phyloP scores from a whole-genome alignment of 352 stramenopile genomes.

The Phytophthora cactorum region DNA sequence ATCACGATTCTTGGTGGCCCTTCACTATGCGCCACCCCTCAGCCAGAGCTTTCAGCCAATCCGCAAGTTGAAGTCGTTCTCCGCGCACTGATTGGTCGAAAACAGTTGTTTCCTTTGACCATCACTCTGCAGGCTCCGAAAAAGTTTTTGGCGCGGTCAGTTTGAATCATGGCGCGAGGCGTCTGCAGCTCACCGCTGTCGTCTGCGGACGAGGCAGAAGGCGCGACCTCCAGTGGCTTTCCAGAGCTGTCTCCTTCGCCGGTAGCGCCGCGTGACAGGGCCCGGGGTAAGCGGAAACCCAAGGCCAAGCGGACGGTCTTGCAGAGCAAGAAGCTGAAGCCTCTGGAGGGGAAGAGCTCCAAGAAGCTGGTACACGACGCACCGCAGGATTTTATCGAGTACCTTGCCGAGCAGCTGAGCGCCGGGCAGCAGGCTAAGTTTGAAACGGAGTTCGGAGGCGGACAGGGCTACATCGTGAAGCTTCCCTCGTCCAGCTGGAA shows the following conservation, averaged over 20 bases:
- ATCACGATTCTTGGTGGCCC: not conserved
- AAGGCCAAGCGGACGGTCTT: slow-evolving; percentile 7
- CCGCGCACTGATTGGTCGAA: slow-evolving; percentile 25
- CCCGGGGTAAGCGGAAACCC: slow-evolving; percentile 23
- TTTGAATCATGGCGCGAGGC: slow-evolving; percentile 35
- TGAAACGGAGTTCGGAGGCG: slow-evolving; percentile 55
- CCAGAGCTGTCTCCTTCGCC: slow-evolving; percentile 21
- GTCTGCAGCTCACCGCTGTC: slow-evolving; percentile 63
- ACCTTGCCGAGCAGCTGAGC: slow-evolving; percentile 61
- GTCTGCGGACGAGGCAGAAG: slow-evolving; percentile 47
- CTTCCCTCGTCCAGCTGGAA: slow-evolving; percentile 38
- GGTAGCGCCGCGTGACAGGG: slow-evolving; percentile 6
- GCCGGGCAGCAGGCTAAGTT: slow-evolving; percentile 51
- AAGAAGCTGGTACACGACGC: slow-evolving; percentile 55
- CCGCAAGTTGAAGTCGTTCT: slow-evolving; percentile 21
- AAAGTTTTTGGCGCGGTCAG: slow-evolving; percentile 3
- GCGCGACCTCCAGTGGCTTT: slow-evolving; percentile 5
- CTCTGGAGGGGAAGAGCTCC: slow-evolving; percentile 28
- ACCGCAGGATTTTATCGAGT: slow-evolving; percentile 57
- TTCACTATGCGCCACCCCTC: slow-evolving; percentile 1
- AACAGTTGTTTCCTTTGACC: slow-evolving; percentile 12
- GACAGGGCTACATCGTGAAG: slow-evolving; percentile 66
- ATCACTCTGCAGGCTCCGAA: slow-evolving; percentile 12
- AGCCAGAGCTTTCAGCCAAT: slow-evolving; percentile 21
- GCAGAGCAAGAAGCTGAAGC: slow-evolving; percentile 33